Conservation (phyloP, 306 rosid species). For the Gynostemma pentaphyllum region DNA sequence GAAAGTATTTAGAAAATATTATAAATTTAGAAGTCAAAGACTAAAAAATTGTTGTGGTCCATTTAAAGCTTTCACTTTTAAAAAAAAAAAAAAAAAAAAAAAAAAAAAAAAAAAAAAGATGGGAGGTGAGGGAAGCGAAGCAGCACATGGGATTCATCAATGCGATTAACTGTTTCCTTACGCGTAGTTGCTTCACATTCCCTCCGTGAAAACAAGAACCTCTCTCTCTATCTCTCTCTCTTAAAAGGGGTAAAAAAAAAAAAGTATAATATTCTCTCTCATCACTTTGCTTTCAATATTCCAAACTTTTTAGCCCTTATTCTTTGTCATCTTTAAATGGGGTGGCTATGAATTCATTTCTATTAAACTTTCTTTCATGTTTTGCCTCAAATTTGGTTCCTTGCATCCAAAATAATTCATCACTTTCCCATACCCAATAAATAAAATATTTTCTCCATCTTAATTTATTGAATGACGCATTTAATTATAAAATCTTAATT, state of each 20-base stretch:
- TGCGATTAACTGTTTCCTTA: conserved; percentile 23
- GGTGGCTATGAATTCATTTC: not conserved
- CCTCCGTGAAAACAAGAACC: conserved; percentile 15
- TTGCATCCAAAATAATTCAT: too few species aligned
- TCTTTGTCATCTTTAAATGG: not conserved
- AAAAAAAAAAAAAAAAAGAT: not conserved
- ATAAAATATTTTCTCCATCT: not conserved
- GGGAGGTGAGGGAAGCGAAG: not conserved
- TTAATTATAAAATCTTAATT: too few species aligned
- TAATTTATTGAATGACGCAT: too few species aligned
- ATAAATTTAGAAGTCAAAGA: not conserved
- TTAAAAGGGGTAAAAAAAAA: not conserved
- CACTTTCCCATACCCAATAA: not conserved
- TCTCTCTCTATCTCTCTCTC: not conserved
- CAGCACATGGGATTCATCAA: conserved; percentile 47
- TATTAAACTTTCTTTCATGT: not conserved
- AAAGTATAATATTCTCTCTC: not conserved
- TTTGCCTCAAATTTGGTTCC: not conserved
- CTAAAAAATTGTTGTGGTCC: not conserved
- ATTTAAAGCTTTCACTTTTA: too few species aligned
- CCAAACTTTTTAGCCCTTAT: not conserved
- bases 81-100: not conserved
- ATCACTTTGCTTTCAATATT: not conserved
- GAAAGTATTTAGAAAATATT: too few species aligned
- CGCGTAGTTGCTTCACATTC: conserved; percentile 28